These are phyloP conservation scores for Lepiota venenata DNA, from an alignment of 768 basidiomycete species.

Conservation along the genomic window DNA sequence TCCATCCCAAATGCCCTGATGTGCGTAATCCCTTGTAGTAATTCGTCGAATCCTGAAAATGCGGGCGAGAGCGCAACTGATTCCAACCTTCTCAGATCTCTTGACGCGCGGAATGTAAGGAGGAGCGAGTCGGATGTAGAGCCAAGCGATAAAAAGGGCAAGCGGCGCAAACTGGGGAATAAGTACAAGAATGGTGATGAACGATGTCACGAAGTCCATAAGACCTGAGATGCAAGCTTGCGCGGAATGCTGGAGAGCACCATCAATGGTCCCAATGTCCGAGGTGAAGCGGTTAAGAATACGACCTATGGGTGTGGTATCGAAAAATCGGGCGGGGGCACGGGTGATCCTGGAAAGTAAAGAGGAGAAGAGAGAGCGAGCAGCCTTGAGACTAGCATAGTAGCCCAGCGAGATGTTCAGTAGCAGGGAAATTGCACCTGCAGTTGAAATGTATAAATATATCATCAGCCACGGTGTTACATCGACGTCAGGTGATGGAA, in stretches of 20 bases:
- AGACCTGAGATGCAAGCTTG: slow-evolving; percentile 52
- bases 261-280: slow-evolving; percentile 75
- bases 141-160: slow-evolving; percentile 63
- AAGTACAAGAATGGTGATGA: slow-evolving; percentile 58
- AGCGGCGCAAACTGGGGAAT: slow-evolving; percentile 65
- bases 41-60: slow-evolving; percentile 71
- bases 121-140: slow-evolving; percentile 63
- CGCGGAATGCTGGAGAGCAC: slow-evolving; percentile 53
- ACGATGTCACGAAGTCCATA: slow-evolving; percentile 60
- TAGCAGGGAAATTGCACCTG: slow-evolving; percentile 51
- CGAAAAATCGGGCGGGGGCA: slow-evolving; percentile 70
- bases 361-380: slow-evolving; percentile 52
- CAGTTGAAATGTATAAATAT: slow-evolving; percentile 59
- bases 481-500: slow-evolving; percentile 57
- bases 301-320: slow-evolving; percentile 70
- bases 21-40: slow-evolving; percentile 62
- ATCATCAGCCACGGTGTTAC: slow-evolving; percentile 66
- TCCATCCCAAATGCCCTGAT: slow-evolving; percentile 75
- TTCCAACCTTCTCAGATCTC: slow-evolving; percentile 67
- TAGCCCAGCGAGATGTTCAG: slow-evolving; percentile 60
- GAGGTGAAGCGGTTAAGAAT: slow-evolving; percentile 79
- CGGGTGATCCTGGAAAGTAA: slow-evolving; percentile 54
- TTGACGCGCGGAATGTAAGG: slow-evolving; percentile 56
- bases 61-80: slow-evolving; percentile 67
- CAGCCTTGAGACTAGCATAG: slow-evolving; percentile 66